A percentile compares a stretch with the other conserved stretches of the same genome.
Conservation (phyloP, 352 stramenopile species). For the Phytopythium vexans region DNA sequence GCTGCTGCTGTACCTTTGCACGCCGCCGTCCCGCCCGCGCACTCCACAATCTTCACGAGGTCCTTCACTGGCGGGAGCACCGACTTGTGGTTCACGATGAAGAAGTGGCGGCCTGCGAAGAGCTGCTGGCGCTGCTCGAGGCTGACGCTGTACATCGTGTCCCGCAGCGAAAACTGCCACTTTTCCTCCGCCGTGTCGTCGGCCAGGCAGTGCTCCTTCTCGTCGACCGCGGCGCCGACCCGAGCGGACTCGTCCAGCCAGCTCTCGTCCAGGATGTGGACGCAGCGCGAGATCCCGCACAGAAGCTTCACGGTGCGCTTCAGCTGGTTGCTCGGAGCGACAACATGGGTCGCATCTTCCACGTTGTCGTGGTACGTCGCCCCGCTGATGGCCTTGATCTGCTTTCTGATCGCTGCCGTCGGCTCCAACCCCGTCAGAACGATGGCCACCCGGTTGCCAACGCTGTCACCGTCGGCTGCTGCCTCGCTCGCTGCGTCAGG, state of each 20-base stretch:
- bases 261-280: conserved; percentile 40
- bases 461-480: neutral
- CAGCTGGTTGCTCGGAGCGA: conserved; percentile 34
- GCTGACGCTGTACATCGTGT: conserved; percentile 39
- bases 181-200: conserved; percentile 41
- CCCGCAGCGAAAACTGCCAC: conserved; percentile 43
- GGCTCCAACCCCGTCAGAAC: conserved; percentile 48
- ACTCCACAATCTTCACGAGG: conserved; percentile 50
- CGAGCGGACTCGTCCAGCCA: conserved; percentile 47
- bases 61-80: conserved; percentile 41
- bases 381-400: conserved; percentile 39
- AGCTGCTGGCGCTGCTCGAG: conserved; percentile 22
- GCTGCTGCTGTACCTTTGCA: conserved; percentile 24
- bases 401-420: conserved; percentile 30
- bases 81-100: conserved; percentile 57
- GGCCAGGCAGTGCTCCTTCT: conserved; percentile 35
- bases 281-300: conserved; percentile 51
- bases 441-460: conserved; percentile 19
- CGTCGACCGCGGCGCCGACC: conserved; percentile 20
- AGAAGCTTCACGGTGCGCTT: conserved; percentile 63
- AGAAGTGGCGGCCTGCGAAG: conserved; percentile 27
- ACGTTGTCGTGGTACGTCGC: conserved; percentile 42
- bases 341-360: conserved; percentile 42
- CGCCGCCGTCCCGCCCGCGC: conserved; percentile 31
- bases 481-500: neutral